A percentile compares a stretch with the other conserved stretches of the same genome.
Conservation (phyloP, 208 protist species). For the Sergeia podlipaevii region DNA sequence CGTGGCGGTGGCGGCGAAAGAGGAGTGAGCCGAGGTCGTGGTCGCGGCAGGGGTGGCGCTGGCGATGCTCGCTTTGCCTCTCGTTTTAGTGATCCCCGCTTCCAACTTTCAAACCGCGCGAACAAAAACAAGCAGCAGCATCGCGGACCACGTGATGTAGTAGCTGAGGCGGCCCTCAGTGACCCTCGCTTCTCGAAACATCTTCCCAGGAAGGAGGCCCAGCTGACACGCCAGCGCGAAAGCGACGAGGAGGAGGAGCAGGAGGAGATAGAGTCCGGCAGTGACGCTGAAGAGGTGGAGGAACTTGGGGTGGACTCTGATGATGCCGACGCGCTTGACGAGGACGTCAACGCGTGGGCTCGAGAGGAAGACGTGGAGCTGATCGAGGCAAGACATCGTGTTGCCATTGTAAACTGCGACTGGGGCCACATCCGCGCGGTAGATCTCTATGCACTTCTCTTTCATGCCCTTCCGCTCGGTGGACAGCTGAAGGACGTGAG, state of each 20-base stretch:
- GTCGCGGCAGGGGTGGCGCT: constrained; percentile 17
- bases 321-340: constrained; percentile 27
- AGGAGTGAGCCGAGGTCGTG: no score
- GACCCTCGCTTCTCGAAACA: constrained; percentile 81
- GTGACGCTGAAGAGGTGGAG: constrained; percentile 15
- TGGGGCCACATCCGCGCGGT: constrained; percentile 94
- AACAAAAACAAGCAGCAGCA: constrained; percentile 8
- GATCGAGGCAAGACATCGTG: constrained; percentile 68
- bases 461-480: constrained; percentile 92
- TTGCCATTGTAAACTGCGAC: constrained; percentile 96
- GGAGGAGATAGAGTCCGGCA: background rate
- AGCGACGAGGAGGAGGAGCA: constrained; percentile 4
- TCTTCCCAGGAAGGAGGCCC: constrained; percentile 10
- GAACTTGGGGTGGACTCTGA: constrained; percentile 29
- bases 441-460: constrained; percentile 95
- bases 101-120: constrained; percentile 44
- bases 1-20: constrained; percentile 19
- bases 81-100: constrained; percentile 87
- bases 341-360: constrained; percentile 72
- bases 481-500: constrained; percentile 89
- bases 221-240: background rate
- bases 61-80: constrained; percentile 72
- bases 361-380: constrained; percentile 71
- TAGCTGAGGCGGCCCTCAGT: constrained; percentile 22
- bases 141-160: constrained; percentile 5